These are phyloP conservation scores for Claviceps citrina DNA, from an alignment of 2,329 filamentous ascomycete species.

Conservation along the genomic window DNA sequence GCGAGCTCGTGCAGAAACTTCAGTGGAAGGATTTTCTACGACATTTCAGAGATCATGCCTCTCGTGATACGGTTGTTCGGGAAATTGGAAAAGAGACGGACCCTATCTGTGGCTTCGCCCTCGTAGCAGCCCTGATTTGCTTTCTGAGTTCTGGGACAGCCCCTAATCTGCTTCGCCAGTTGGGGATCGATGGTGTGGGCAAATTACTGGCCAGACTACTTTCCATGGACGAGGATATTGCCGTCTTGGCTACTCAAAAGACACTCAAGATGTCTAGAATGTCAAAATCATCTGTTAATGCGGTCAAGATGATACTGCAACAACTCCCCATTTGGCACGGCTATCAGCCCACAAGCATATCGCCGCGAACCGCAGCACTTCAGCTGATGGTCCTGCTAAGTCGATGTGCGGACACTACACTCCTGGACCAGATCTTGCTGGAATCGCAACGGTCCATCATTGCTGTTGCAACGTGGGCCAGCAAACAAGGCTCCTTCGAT, in stretches of 20 bases:
- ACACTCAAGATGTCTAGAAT: conserved; percentile 54
- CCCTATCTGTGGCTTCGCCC: conserved; percentile 43
- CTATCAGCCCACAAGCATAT: conserved; percentile 32
- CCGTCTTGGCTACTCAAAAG: conserved; percentile 45
- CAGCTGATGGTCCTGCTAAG: conserved; percentile 40
- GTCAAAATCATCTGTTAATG: conserved; percentile 38
- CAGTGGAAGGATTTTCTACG: conserved; percentile 46
- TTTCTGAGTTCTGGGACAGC: conserved; percentile 47
- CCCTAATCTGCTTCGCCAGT: conserved; percentile 40
- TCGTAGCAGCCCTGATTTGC: conserved; percentile 47
- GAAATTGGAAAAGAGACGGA: conserved; percentile 46
- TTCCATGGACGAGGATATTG: conserved; percentile 36
- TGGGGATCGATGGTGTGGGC: conserved; percentile 39
- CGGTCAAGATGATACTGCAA: conserved; percentile 38
- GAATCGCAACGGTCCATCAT: conserved; percentile 16
- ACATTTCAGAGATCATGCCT: conserved; percentile 60
- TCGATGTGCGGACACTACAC: conserved; percentile 14
- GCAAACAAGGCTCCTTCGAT: conserved; percentile 6
- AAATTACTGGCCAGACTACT: conserved; percentile 42
- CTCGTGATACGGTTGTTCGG: conserved; percentile 52
- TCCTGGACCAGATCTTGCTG: conserved; percentile 16
- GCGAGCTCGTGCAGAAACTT: conserved; percentile 45
- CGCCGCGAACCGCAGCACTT: conserved; percentile 48
- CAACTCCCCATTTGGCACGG: conserved; percentile 46
- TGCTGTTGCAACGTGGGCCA: conserved; percentile 11